These are phyloP conservation scores for Musa acuminata DNA, from an alignment of 176 grass and related monocot species.

Conservation along the genomic window DNA sequence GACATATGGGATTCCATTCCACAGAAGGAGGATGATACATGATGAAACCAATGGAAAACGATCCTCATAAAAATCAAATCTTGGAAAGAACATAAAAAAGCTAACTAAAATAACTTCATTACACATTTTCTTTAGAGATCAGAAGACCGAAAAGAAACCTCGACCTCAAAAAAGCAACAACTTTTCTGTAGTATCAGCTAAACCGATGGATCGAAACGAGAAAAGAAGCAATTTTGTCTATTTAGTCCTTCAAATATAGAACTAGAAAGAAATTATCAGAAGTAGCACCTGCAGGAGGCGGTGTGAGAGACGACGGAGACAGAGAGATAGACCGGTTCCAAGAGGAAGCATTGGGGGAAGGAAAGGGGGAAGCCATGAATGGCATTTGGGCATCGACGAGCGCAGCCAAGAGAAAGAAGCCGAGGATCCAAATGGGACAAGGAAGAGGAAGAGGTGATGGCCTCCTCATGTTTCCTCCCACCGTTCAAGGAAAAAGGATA, in stretches of 20 bases:
- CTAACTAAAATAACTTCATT: background rate
- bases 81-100: background rate
- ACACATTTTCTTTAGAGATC: background rate
- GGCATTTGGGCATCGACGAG: background rate
- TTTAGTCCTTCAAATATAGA: background rate
- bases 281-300: constrained; percentile 33
- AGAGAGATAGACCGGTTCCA: background rate
- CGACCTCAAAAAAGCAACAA: background rate
- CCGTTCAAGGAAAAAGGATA: background rate
- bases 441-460: background rate
- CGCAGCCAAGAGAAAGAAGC: background rate
- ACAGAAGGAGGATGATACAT: constrained; percentile 19
- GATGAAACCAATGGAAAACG: background rate
- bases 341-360: background rate
- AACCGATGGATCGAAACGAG: background rate
- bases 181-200: background rate
- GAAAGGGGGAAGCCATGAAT: background rate
- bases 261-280: background rate
- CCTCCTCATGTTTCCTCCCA: constrained; percentile 7
- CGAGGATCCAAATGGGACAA: background rate
- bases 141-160: background rate
- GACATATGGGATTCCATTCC: background rate
- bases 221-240: background rate
- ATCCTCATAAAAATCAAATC: constrained; percentile 7
- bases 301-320: background rate